Evolutionary conservation across 352 stramenopile genomes (phyloP).

Genomic region (Globisporangium nodosum): DNA sequence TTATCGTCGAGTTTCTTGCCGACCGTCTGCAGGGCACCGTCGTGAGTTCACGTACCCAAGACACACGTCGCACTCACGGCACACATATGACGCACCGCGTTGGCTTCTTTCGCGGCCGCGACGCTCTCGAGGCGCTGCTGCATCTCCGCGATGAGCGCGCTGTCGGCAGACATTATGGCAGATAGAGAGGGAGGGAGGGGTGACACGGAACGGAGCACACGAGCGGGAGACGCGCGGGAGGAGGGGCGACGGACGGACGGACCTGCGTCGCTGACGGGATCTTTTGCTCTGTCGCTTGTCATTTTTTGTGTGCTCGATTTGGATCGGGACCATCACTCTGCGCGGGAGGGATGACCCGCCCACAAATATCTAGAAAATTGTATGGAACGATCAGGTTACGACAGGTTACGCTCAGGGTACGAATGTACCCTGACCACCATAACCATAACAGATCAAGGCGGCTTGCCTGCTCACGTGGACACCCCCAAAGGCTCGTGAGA

Average conservation of each 20-base stretch:
- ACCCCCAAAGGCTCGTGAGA: too few species aligned
- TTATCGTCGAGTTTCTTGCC: conserved; percentile 76
- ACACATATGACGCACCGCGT: conserved; percentile 22
- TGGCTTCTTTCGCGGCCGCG: conserved; percentile 32
- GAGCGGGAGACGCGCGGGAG: neutral
- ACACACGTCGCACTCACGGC: neutral
- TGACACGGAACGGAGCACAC: too few species aligned
- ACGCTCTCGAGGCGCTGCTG: conserved; percentile 38
- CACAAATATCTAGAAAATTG: neutral
- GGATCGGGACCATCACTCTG: too few species aligned
- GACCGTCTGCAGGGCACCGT: conserved; percentile 11
- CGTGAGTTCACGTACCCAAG: neutral
- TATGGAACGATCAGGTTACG: neutral
- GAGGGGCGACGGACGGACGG: conserved; percentile 26
- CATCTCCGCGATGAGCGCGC: conserved; percentile 30
- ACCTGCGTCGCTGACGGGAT: too few species aligned
- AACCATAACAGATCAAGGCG: too few species aligned
- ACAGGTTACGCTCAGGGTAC: too few species aligned
- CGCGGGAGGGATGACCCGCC: too few species aligned
- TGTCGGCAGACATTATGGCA: neutral
- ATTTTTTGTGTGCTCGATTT: too few species aligned
- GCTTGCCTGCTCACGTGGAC: too few species aligned
- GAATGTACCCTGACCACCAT: neutral
- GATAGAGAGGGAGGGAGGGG: neutral
- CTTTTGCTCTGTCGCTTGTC: too few species aligned